Conservation (phyloP, 495 filamentous ascomycete species). For the Aspergillus bertholletiae region DNA sequence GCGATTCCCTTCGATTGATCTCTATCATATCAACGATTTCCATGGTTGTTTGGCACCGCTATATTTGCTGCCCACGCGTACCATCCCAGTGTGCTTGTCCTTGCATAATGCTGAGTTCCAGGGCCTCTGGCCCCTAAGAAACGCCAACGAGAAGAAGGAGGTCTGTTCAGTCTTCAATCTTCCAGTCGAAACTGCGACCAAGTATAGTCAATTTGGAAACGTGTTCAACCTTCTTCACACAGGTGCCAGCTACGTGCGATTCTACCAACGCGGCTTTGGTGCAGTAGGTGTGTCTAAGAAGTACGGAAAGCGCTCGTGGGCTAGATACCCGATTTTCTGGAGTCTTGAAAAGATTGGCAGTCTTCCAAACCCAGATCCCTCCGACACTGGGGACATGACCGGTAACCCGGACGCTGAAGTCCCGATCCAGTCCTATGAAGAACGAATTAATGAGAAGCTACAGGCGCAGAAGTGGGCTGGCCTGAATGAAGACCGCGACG, state of each 20-base stretch:
- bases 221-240: slow-evolving; percentile 73
- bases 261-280: slow-evolving; percentile 72
- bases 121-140: slow-evolving; percentile 71
- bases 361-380: slow-evolving; percentile 73
- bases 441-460: slow-evolving; percentile 52
- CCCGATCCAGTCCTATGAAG: slow-evolving; percentile 53
- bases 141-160: slow-evolving; percentile 60
- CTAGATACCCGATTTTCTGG: slow-evolving; percentile 77
- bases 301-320: slow-evolving; percentile 71
- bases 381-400: slow-evolving; percentile 66
- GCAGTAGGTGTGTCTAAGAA: slow-evolving; percentile 73
- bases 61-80: slow-evolving; percentile 61
- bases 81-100: slow-evolving; percentile 43
- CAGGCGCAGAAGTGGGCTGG: slow-evolving; percentile 79
- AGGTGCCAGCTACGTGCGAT: slow-evolving; percentile 65
- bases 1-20: slow-evolving; percentile 54
- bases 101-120: slow-evolving; percentile 73
- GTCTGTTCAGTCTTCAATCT: slow-evolving; percentile 70
- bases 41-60: slow-evolving; percentile 73
- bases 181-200: slow-evolving; percentile 34
- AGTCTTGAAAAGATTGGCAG: slow-evolving; percentile 66
- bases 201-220: slow-evolving; percentile 60
- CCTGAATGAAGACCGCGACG: slow-evolving; percentile 59
- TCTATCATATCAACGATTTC: slow-evolving; percentile 83
- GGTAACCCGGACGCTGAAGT: slow-evolving; percentile 50